These are phyloP conservation scores for Lichtheimia corymbifera DNA, from an alignment of 371 early-diverging fungal genomes.

Conservation along the genomic window DNA sequence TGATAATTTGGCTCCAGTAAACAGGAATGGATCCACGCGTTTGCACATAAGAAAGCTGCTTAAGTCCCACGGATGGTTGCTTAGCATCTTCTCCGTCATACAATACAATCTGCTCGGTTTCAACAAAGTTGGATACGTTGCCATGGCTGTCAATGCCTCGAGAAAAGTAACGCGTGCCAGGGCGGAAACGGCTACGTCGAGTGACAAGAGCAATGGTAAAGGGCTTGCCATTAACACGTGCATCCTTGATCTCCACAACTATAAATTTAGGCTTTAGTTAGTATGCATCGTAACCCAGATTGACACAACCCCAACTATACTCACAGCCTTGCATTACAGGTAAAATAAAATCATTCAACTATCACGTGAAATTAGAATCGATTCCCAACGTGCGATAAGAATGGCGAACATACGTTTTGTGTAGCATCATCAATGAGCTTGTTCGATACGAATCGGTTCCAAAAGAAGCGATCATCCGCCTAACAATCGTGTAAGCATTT, in stretches of 20 bases:
- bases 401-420: slow-evolving; percentile 8
- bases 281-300: background rate
- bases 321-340: slow-evolving; percentile 92
- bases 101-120: slow-evolving; percentile 94
- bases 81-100: slow-evolving; percentile 40
- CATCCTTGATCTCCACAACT: slow-evolving; percentile 59
- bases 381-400: background rate
- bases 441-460: slow-evolving; percentile 76
- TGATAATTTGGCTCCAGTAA: slow-evolving; percentile 93
- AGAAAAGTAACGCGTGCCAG: slow-evolving; percentile 90
- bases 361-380: slow-evolving; percentile 3
- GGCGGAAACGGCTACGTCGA: slow-evolving; percentile 77
- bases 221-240: slow-evolving; percentile 56
- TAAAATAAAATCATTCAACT: slow-evolving; percentile 79
- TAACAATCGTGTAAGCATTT: slow-evolving; percentile 39
- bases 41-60: slow-evolving; percentile 81
- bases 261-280: background rate
- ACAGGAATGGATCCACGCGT: slow-evolving; percentile 98
- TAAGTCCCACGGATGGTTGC: slow-evolving; percentile 27
- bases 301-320: slow-evolving; percentile 18
- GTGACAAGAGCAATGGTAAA: slow-evolving; percentile 84
- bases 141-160: slow-evolving; percentile 95
- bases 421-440: slow-evolving; percentile 63
- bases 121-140: slow-evolving; percentile 96
- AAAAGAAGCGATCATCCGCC: slow-evolving; percentile 91